Percentiles rank a stretch among this genome's conserved stretches.
These are phyloP conservation scores for Dioscorea alata DNA, from an alignment of 106 monocot species.

Conservation along the genomic window DNA sequence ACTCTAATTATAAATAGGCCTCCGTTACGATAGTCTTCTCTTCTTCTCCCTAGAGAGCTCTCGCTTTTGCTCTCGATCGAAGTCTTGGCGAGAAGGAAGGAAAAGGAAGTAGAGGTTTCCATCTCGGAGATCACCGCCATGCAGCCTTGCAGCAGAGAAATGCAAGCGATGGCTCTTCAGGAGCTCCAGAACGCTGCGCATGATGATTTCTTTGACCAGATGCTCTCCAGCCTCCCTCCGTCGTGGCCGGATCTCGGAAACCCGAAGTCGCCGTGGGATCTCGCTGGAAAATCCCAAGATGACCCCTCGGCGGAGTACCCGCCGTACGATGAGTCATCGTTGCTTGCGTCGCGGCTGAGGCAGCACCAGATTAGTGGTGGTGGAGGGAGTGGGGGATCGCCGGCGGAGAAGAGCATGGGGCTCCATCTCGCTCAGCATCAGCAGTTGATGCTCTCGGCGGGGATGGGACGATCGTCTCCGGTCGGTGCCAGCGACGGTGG, in stretches of 20 bases:
- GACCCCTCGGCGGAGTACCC: conserved; percentile 11
- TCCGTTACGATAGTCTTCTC: not conserved
- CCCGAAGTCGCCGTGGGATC: conserved; percentile 52
- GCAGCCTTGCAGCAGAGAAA: conserved; percentile 24
- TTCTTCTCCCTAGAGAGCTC: not conserved
- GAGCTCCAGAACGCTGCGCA: conserved; percentile 31
- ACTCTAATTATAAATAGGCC: too few relatives aligned
- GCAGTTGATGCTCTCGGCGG: conserved; percentile 36
- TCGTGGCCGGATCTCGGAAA: conserved; percentile 60
- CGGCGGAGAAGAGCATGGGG: conserved; percentile 15
- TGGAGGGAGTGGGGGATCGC: conserved; percentile 4
- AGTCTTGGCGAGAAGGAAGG: not conserved
- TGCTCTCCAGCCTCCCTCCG: conserved; percentile 62
- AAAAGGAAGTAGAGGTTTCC: not conserved
- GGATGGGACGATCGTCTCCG: conserved; percentile 14
- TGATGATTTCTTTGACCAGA: conserved; percentile 90
- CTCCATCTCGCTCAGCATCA: conserved; percentile 36
- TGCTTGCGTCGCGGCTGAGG: conserved; percentile 67
- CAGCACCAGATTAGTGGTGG: conserved; percentile 78
- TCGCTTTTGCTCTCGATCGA: too few relatives aligned
- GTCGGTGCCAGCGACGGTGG: conserved; percentile 12
- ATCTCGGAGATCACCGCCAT: not conserved
- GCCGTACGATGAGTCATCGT: conserved; percentile 59
- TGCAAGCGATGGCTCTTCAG: conserved; percentile 26
- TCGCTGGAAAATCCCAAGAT: not conserved